A percentile compares a stretch with the other conserved stretches of the same genome.
phyloP scores from a whole-genome alignment of 345 rosid genomes.

The Hibiscus mutabilis region DNA sequence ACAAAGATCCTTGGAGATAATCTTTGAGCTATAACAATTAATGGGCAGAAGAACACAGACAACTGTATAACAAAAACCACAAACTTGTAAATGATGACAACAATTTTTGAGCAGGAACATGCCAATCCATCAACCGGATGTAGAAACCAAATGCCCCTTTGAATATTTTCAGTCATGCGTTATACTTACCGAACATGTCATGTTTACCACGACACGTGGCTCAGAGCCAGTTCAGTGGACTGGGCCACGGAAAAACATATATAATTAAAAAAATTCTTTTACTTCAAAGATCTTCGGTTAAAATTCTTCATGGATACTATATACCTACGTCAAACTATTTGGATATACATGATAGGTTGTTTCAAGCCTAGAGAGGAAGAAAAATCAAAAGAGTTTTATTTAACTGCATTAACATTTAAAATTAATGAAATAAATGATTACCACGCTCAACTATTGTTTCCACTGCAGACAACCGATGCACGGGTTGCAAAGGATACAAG shows the following conservation, averaged over 20 bases:
- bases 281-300: background rate
- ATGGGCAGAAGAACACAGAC: background rate
- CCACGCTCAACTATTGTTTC: slow-evolving; percentile 8
- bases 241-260: background rate
- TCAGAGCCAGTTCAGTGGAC: background rate
- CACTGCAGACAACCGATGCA: background rate
- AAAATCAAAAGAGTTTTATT: background rate
- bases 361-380: background rate
- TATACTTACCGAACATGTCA: background rate
- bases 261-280: background rate
- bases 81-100: background rate
- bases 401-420: background rate
- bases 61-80: background rate
- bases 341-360: background rate
- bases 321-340: background rate
- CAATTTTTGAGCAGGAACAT: background rate
- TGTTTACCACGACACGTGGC: background rate
- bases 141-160: background rate
- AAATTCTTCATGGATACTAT: background rate
- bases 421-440: background rate
- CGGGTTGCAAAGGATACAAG: slow-evolving; percentile 9
- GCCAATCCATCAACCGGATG: background rate
- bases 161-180: background rate
- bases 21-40: background rate
- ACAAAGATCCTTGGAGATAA: background rate